Evolutionary conservation across 2,329 filamentous ascomycete species (phyloP).

Genomic region (Tolypocladium tropicale): DNA sequence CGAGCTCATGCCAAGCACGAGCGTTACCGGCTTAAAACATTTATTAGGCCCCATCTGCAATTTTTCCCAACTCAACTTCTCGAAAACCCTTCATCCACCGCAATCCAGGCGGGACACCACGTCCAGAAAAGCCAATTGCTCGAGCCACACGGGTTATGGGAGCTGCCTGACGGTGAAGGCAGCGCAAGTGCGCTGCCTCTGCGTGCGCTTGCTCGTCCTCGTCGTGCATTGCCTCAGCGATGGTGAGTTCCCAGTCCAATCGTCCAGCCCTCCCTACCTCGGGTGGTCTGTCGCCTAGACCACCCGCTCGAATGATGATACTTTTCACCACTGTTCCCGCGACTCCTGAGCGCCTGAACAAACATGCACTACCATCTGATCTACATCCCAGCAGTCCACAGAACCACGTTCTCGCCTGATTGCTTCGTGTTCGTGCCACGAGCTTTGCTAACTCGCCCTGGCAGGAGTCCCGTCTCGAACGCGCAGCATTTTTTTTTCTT

Average conservation of each 20-base stretch:
- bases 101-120: background rate
- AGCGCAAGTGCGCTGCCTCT: background rate
- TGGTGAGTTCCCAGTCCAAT: background rate
- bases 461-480: background rate
- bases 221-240: background rate
- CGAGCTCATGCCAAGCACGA: background rate
- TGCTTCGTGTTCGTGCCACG: background rate
- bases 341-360: slow-evolving; percentile 51
- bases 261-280: background rate
- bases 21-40: background rate
- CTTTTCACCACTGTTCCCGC: slow-evolving; percentile 48
- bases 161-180: background rate
- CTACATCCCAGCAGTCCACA: background rate
- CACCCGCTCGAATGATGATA: slow-evolving; percentile 43
- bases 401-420: background rate
- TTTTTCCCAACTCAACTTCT: background rate
- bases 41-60: background rate
- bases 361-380: slow-evolving; percentile 74
- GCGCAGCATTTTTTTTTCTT: no score
- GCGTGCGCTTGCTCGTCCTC: background rate
- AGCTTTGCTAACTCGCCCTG: background rate
- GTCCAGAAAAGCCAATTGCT: background rate
- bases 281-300: background rate
- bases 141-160: background rate
- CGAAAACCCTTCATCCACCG: background rate